Base-by-base conservation (phyloP, 805 yeast species). In the Sporopachydermia quercuum region DNA sequence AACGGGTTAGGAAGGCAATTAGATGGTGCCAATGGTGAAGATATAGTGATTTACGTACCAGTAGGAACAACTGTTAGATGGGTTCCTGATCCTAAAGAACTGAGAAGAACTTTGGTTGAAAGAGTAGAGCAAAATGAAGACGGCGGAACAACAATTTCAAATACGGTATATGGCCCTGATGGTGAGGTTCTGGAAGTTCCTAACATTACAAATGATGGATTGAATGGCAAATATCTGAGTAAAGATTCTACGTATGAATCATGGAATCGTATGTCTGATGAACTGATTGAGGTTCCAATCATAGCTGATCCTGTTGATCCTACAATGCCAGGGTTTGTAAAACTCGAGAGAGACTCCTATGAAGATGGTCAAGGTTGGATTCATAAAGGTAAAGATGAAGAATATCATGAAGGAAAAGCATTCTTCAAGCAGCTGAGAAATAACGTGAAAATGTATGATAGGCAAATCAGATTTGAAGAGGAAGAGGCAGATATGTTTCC, bases 51-150 rank as follows among this genome's bases (percentile, higher is more conserved):
- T 2, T 78, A 80, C 18, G 94, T 91, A 1, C 98, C 98, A 0
- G 81, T 83, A 3, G 98, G 98, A 1, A 91, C 98, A 0, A 70
- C 77, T 1, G 66, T 91, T 14, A 68, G 76, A 46, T 86, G 95
- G 94, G 71, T 84, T 41, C 84, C 94, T 5, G 78, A 78, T 47
- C 89, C 91, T 1, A 57, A 58, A 8, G 56, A 57, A 16, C 59
- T n/a, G 39, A 35, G 4, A 35, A 41, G 3, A 49, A 44, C 15
- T 36, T 40, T 5, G 11, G 38, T 47, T 16, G 38, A 47, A 41
- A 27, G 19, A 43, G 23, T 14, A 6, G 39, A 37, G 4, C 39
- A 38, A 6, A 34, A 49, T 17, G 44, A 44, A 14, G 48, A 45
- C 19, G 37, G 36, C 16, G 11, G 39, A 35, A 39, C 30, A n/a